These are phyloP conservation scores for Akebia trifoliata DNA, from an alignment of 164 flowering plant genomes.

Conservation along the genomic window DNA sequence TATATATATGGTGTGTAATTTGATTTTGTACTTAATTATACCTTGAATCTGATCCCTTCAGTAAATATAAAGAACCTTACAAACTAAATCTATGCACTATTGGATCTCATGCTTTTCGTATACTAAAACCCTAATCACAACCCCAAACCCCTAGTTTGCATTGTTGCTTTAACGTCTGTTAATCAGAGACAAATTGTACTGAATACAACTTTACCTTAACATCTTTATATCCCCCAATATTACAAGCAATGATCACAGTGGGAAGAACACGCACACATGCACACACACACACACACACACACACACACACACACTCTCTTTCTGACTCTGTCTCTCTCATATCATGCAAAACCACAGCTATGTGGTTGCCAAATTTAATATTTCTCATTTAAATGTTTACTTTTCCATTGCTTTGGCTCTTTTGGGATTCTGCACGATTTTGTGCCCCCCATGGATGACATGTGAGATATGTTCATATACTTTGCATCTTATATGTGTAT, in stretches of 20 bases:
- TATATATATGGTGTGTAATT: too few species aligned
- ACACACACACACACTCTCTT: too few species aligned
- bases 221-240: slow-evolving; percentile 6
- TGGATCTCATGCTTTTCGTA: neutral
- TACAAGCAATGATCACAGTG: slow-evolving; percentile 16
- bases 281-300: too few species aligned
- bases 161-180: neutral
- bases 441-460: slow-evolving; percentile 26
- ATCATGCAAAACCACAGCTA: slow-evolving; percentile 11
- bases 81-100: too few species aligned
- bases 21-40: too few species aligned
- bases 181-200: slow-evolving; percentile 4
- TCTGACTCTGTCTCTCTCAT: slow-evolving; percentile 8
- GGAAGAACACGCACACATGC: too few species aligned
- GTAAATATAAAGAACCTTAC: too few species aligned
- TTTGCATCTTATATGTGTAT: neutral
- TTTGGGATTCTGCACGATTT: slow-evolving; percentile 31
- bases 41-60: too few species aligned
- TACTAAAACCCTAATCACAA: slow-evolving; percentile 5
- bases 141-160: slow-evolving; percentile 10
- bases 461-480: slow-evolving; percentile 3
- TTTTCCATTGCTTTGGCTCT: slow-evolving; percentile 21
- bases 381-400: slow-evolving; percentile 13
- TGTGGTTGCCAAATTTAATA: slow-evolving; percentile 19
- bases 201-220: slow-evolving; percentile 7